Conservation (phyloP, 257 asterid genomes). For the Solanum appendiculatum region DNA sequence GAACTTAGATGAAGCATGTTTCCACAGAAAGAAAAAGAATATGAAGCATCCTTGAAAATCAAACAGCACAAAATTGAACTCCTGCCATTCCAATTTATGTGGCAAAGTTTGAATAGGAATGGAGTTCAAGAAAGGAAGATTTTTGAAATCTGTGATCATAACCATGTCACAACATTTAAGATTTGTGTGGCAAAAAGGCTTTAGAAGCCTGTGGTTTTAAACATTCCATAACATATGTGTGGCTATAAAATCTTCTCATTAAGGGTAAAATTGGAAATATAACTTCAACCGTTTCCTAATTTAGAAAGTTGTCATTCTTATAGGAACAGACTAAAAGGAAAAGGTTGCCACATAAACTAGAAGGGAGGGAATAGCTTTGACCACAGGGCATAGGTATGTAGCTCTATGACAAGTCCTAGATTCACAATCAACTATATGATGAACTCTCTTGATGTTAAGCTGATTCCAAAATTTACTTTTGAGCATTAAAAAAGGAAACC, state of each 20-base stretch:
- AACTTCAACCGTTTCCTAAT: background rate
- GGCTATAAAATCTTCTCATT: background rate
- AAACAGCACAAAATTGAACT: background rate
- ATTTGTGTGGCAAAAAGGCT: background rate
- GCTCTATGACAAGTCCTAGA: background rate
- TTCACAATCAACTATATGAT: background rate
- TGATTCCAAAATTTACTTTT: background rate
- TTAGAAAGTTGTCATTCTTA: background rate
- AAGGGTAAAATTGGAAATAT: background rate
- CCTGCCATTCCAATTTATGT: background rate
- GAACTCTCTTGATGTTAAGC: background rate
- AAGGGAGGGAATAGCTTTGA: background rate
- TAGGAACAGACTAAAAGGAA: background rate
- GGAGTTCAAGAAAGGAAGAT: background rate
- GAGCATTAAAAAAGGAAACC: background rate
- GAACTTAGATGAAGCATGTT: background rate
- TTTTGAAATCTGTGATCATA: background rate
- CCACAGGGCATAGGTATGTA: background rate
- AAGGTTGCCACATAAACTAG: background rate
- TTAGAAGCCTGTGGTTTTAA: background rate
- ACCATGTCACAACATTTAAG: background rate
- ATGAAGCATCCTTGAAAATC: background rate
- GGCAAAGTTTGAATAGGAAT: background rate
- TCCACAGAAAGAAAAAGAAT: background rate
- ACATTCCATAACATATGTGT: background rate